phyloP scores from a whole-genome alignment of 2,329 filamentous ascomycete species.

The Volutella citrinella region DNA sequence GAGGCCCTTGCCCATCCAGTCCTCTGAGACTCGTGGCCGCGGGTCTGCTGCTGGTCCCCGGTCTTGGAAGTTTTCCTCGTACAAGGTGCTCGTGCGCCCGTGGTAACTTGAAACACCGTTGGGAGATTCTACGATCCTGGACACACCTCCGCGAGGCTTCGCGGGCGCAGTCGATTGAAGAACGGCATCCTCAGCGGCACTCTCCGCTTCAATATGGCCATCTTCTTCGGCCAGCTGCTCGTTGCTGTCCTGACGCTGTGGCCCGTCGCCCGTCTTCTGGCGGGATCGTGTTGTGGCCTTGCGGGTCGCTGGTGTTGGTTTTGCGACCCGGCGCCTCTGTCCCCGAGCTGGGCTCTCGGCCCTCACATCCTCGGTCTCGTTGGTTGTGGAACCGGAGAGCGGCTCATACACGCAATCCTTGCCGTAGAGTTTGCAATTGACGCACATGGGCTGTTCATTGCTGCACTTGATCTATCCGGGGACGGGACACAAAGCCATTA shows the following conservation, averaged over 20 bases:
- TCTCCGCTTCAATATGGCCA: neutral
- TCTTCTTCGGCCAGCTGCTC: no score
- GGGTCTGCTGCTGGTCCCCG: conserved; percentile 20
- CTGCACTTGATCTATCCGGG: conserved; percentile 48
- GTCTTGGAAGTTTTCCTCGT: conserved; percentile 30
- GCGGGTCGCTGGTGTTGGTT: no score
- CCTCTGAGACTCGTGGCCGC: conserved; percentile 28
- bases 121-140: conserved; percentile 36
- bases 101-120: conserved; percentile 45
- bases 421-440: conserved; percentile 10
- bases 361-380: conserved; percentile 10
- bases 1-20: conserved; percentile 42
- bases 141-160: conserved; percentile 27
- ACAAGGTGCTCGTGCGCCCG: conserved; percentile 47
- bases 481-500: no score
- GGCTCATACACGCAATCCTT: conserved; percentile 23
- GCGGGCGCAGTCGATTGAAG: conserved; percentile 3
- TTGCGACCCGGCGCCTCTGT: conserved; percentile 9
- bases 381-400: conserved; percentile 19
- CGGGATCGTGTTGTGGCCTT: no score
- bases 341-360: conserved; percentile 16
- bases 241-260: no score
- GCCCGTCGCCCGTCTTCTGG: no score
- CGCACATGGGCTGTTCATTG: conserved; percentile 16
- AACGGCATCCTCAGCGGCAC: conserved; percentile 5